Evolutionary conservation across 2,329 filamentous ascomycete species (phyloP).

Genomic region (Rutstroemia sp.): DNA sequence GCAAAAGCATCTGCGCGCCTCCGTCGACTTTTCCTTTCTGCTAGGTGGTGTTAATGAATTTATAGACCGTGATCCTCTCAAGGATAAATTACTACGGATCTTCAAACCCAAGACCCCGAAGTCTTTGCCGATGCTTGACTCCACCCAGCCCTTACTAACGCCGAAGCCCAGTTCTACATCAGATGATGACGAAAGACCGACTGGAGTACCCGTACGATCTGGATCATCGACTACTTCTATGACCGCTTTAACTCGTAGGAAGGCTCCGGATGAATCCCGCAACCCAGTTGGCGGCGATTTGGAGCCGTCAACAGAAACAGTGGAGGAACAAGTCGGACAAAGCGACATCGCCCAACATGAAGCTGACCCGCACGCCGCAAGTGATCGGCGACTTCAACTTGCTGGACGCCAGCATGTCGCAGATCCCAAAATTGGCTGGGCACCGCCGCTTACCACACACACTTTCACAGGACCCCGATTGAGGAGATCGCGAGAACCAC

Average conservation of each 20-base stretch:
- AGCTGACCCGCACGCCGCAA: not conserved
- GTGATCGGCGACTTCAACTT: not conserved
- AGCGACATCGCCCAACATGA: not conserved
- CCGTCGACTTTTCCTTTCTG: not conserved
- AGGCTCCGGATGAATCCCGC: not conserved
- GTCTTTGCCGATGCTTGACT: not conserved
- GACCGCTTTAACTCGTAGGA: not conserved
- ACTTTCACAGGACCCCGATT: not conserved
- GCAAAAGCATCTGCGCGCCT: not conserved
- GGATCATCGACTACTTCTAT: not conserved
- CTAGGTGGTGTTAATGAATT: not conserved
- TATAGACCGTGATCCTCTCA: not conserved
- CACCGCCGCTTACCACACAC: not conserved
- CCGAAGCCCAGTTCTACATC: not conserved
- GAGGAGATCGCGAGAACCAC: no score
- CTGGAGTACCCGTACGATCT: not conserved
- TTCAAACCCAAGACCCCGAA: not conserved
- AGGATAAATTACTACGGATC: not conserved
- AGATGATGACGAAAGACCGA: not conserved
- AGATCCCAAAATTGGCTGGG: conserved; percentile 1
- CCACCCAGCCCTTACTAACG: not conserved
- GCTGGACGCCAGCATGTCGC: not conserved
- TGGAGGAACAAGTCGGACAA: not conserved
- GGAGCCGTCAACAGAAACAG: not conserved
- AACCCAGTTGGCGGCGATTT: not conserved